Evolutionary conservation across 305 asterid species (phyloP).

Genomic region (Fraxinus velutina): DNA sequence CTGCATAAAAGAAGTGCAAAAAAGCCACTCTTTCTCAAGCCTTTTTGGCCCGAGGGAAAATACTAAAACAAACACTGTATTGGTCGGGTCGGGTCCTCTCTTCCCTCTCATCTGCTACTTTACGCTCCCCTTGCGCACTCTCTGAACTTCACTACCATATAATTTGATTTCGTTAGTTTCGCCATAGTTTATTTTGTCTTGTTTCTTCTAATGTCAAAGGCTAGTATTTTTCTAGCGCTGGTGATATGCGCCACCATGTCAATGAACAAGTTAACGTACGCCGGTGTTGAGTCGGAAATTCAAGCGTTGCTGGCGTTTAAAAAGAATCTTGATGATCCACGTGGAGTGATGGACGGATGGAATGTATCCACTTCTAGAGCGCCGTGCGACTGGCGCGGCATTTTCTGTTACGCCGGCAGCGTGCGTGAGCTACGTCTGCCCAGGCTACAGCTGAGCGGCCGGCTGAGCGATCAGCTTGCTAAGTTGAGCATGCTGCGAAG

Average conservation of each 20-base stretch:
- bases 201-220: slow-evolving; percentile 48
- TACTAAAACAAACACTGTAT: slow-evolving; percentile 8
- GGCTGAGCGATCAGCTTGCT: slow-evolving; percentile 33
- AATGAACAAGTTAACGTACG: slow-evolving; percentile 26
- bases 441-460: slow-evolving; percentile 55
- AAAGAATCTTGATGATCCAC: slow-evolving; percentile 55
- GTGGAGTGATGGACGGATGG: slow-evolving; percentile 63
- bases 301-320: slow-evolving; percentile 51
- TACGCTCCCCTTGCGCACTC: slow-evolving; percentile 39
- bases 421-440: slow-evolving; percentile 73
- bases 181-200: background rate
- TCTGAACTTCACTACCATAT: background rate
- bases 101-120: slow-evolving; percentile 21
- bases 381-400: slow-evolving; percentile 89
- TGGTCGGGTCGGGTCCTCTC: slow-evolving; percentile 34
- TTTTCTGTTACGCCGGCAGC: slow-evolving; percentile 46
- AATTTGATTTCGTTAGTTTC: background rate
- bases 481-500: slow-evolving; percentile 51
- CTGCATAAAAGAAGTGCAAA: slow-evolving; percentile 20
- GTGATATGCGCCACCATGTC: slow-evolving; percentile 28
- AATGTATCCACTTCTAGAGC: slow-evolving; percentile 49
- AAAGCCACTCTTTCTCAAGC: slow-evolving; percentile 17
- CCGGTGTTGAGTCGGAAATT: slow-evolving; percentile 37
- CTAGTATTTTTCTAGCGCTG: slow-evolving; percentile 33
- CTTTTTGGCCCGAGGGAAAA: slow-evolving; percentile 20